Conservation (phyloP, 2,329 filamentous ascomycete genomes). For the Hymenoscyphus fraxineus region DNA sequence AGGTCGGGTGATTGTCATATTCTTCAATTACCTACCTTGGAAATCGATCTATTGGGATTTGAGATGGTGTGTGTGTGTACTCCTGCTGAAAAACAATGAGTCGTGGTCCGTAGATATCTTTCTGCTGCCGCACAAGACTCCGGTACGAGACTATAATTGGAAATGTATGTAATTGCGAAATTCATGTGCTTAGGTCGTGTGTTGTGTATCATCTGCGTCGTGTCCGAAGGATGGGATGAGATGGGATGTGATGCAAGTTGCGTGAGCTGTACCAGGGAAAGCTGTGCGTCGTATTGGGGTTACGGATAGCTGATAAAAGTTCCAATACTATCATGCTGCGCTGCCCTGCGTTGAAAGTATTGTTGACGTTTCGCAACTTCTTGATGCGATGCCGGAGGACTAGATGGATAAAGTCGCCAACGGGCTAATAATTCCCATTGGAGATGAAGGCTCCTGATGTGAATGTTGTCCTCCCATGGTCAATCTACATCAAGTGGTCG, state of each 20-base stretch:
- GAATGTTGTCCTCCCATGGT: neutral
- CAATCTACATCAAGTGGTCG: neutral
- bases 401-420: neutral
- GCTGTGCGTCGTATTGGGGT: neutral
- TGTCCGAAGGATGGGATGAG: neutral
- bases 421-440: neutral
- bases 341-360: neutral
- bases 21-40: neutral
- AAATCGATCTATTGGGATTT: conserved; percentile 1
- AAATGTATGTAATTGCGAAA: neutral
- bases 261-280: neutral
- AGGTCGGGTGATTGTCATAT: neutral
- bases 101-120: neutral
- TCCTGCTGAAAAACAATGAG: neutral
- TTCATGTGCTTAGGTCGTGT: neutral
- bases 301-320: neutral
- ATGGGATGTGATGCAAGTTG: neutral
- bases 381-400: neutral
- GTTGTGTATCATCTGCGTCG: neutral
- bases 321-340: neutral
- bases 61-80: neutral
- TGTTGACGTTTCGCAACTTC: neutral
- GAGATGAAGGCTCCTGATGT: neutral
- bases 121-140: neutral
- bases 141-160: neutral